A percentile compares a stretch with the other conserved stretches of the same genome.
phyloP scores from a whole-genome alignment of 768 basidiomycete species.

The Lactarius deliciosus region DNA sequence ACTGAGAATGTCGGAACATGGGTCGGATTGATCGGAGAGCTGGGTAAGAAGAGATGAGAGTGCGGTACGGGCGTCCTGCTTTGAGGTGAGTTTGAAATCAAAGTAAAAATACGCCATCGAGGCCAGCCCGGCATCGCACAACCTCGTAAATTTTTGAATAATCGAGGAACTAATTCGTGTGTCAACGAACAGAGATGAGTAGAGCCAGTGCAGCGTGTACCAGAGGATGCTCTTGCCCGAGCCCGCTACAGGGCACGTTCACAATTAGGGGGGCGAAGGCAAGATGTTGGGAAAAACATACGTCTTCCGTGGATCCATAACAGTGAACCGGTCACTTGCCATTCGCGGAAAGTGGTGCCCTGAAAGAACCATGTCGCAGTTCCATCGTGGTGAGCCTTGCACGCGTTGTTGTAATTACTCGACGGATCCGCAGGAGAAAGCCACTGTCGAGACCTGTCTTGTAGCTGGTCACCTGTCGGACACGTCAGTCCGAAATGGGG shows the following conservation, averaged over 20 bases:
- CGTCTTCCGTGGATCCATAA: constrained; percentile 12
- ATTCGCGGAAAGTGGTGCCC: not conserved
- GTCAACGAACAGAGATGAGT: not conserved
- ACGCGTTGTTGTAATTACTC: no score
- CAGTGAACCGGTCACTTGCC: not conserved
- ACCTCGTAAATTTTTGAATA: not conserved
- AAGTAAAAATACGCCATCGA: no score
- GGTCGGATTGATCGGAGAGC: not conserved
- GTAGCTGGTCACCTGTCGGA: not conserved
- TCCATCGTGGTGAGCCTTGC: not conserved
- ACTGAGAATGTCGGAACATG: not conserved
- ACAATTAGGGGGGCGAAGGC: no score
- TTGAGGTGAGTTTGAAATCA: no score
- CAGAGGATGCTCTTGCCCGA: not conserved
- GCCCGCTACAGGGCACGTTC: no score
- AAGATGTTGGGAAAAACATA: not conserved
- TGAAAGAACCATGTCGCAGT: constrained; percentile 10
- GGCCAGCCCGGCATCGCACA: not conserved
- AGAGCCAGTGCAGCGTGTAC: not conserved
- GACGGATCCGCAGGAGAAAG: constrained; percentile 3
- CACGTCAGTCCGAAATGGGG: not conserved
- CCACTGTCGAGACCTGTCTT: not conserved
- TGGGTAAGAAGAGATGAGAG: not conserved
- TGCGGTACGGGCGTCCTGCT: no score
- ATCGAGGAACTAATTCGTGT: not conserved